A percentile compares a stretch with the other conserved stretches of the same genome.
Evolutionary conservation across 495 filamentous ascomycete genomes (phyloP).

Genomic region (Talaromyces liani): DNA sequence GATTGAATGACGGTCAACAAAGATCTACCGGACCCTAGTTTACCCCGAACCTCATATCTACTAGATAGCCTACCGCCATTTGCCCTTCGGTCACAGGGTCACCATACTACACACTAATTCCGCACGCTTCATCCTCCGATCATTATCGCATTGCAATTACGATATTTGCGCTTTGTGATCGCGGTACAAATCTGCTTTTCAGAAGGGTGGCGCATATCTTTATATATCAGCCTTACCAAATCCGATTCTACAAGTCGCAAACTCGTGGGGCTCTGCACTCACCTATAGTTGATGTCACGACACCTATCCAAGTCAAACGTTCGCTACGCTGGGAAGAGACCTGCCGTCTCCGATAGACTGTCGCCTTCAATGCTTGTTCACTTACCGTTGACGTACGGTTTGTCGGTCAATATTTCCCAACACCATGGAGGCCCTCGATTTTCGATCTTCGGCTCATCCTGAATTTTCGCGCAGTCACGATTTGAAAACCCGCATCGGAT

Average conservation of each 20-base stretch:
- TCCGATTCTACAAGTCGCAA: neutral
- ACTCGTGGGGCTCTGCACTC: neutral
- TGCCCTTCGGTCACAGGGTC: neutral
- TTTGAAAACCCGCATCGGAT: neutral
- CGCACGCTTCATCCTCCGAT: neutral
- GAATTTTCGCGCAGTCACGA: neutral
- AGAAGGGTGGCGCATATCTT: conserved; percentile 1
- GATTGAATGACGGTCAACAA: neutral
- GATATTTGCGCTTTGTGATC: neutral
- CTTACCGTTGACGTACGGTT: neutral
- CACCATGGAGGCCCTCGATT: neutral
- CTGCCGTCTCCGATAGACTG: neutral
- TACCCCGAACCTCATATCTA: neutral
- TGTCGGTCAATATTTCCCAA: neutral
- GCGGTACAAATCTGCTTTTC: neutral
- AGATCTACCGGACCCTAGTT: neutral
- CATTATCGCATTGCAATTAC: neutral
- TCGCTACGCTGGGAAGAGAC: neutral
- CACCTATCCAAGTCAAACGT: neutral
- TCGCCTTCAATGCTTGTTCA: conserved; percentile 8
- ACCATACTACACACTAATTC: neutral
- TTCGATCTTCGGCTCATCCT: neutral
- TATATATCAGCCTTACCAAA: neutral
- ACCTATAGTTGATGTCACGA: neutral
- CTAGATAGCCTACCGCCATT: neutral